Evolutionary conservation across 164 flowering plant species (phyloP).

Genomic region (Magnolia officinalis): DNA sequence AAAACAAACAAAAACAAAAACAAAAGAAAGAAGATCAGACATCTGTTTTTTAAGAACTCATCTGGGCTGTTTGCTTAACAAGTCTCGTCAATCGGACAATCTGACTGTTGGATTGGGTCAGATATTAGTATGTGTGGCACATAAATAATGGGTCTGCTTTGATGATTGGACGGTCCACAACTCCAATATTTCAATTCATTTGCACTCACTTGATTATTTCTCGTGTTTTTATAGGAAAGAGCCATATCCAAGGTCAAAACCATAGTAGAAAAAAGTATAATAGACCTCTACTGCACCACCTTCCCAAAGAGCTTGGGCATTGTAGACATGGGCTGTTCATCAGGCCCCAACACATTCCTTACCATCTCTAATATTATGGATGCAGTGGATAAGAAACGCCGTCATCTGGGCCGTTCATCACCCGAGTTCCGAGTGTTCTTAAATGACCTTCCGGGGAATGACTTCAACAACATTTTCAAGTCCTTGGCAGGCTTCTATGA

Average conservation of each 20-base stretch:
- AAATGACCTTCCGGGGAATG: slow-evolving; percentile 55
- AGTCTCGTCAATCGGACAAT: no score
- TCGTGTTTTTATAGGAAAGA: slow-evolving; percentile 25
- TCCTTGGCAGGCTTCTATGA: slow-evolving; percentile 28
- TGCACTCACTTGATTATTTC: no score
- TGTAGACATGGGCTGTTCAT: slow-evolving; percentile 70
- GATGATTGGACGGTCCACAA: no score
- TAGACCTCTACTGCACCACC: slow-evolving; percentile 19
- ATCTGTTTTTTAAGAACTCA: no score
- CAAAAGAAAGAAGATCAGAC: no score
- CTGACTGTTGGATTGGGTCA: no score
- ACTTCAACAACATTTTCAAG: slow-evolving; percentile 49
- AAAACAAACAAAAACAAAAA: no score
- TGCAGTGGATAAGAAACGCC: slow-evolving; percentile 13
- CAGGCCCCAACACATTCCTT: slow-evolving; percentile 61
- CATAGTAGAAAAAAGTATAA: slow-evolving; percentile 33
- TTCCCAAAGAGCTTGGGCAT: slow-evolving; percentile 27
- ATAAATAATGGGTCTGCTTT: no score
- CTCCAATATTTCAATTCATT: no score
- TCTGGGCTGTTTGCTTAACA: no score
- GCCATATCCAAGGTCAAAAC: slow-evolving; percentile 38
- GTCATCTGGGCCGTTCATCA: not conserved
- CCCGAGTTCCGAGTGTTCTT: slow-evolving; percentile 42
- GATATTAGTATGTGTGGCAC: no score
- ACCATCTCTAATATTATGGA: slow-evolving; percentile 32